phyloP scores from a whole-genome alignment of 306 rosid genomes.

The Cicer yamashitae region DNA sequence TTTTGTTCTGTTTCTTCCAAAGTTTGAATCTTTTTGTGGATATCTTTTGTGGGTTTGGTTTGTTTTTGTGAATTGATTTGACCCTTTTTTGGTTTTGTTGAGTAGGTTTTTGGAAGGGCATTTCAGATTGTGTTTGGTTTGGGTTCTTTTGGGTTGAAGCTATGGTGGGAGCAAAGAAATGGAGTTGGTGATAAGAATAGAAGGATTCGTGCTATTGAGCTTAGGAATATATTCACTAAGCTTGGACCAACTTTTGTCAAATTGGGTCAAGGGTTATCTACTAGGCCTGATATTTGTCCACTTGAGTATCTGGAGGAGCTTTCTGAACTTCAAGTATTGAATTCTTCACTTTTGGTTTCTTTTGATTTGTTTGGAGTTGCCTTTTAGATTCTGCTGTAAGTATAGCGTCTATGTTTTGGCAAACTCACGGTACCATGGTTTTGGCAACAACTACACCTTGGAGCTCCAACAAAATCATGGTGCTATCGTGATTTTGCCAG shows the following conservation, averaged over 20 bases:
- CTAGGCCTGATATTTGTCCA: slow-evolving; percentile 93
- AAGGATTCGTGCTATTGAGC: slow-evolving; percentile 73
- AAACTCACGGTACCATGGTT: background rate
- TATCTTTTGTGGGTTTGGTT: slow-evolving; percentile 5
- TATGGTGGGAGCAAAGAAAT: slow-evolving; percentile 66
- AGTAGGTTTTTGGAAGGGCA: slow-evolving; percentile 74
- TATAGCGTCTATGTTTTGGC: background rate
- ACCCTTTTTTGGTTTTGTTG: slow-evolving; percentile 2
- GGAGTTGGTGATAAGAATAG: slow-evolving; percentile 67
- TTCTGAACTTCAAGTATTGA: slow-evolving; percentile 79
- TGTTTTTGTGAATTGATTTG: slow-evolving; percentile 26
- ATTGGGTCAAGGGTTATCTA: slow-evolving; percentile 93
- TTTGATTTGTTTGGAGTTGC: slow-evolving; percentile 26
- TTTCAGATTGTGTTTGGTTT: slow-evolving; percentile 63
- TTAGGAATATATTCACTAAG: slow-evolving; percentile 66
- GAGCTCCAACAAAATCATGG: too few species aligned
- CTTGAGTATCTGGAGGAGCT: slow-evolving; percentile 89
- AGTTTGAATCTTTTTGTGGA: slow-evolving; percentile 5
- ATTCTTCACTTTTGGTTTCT: slow-evolving; percentile 28
- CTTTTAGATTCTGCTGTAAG: too few species aligned
- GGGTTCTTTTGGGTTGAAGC: slow-evolving; percentile 65
- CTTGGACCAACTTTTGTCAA: slow-evolving; percentile 98
- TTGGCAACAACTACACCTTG: too few species aligned
- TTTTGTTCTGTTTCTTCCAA: slow-evolving; percentile 26
- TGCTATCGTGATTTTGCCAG: background rate